These are phyloP conservation scores for Nigrospora sphaerica DNA, from an alignment of 2,329 filamentous ascomycete species.

Conservation along the genomic window DNA sequence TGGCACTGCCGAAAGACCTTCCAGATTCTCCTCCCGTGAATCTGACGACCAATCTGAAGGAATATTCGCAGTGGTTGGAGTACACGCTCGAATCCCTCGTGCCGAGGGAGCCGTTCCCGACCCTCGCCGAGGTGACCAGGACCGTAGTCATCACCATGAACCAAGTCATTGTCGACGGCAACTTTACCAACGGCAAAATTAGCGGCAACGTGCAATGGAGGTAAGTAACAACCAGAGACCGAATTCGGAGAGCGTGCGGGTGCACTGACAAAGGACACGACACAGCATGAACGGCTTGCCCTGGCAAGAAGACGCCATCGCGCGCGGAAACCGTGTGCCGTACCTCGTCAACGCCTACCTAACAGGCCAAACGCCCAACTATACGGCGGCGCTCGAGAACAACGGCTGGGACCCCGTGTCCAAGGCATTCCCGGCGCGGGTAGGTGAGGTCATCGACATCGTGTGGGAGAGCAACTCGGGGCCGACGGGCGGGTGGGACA, in stretches of 20 bases:
- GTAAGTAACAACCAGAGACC: conserved; percentile 11
- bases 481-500: conserved; percentile 29
- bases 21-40: conserved; percentile 22
- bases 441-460: conserved; percentile 51
- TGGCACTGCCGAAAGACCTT: conserved; percentile 10
- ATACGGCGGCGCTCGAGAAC: conserved; percentile 39
- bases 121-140: conserved; percentile 39
- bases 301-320: conserved; percentile 31
- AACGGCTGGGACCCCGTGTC: conserved; percentile 46
- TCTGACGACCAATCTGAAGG: conserved; percentile 23
- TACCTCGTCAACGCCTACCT: conserved; percentile 47
- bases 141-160: conserved; percentile 38
- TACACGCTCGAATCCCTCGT: conserved; percentile 35
- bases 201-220: conserved; percentile 27
- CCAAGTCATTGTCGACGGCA: conserved; percentile 27
- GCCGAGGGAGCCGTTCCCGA: conserved; percentile 24
- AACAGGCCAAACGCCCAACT: conserved; percentile 44
- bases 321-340: conserved; percentile 22
- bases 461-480: conserved; percentile 36
- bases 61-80: conserved; percentile 31
- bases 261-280: background rate
- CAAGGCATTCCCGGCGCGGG: conserved; percentile 40
- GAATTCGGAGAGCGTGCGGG: background rate
- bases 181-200: conserved; percentile 15
- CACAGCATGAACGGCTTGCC: conserved; percentile 31